Evolutionary conservation across 2,329 filamentous ascomycete species (phyloP).

Genomic region (Penicillium sp.): DNA sequence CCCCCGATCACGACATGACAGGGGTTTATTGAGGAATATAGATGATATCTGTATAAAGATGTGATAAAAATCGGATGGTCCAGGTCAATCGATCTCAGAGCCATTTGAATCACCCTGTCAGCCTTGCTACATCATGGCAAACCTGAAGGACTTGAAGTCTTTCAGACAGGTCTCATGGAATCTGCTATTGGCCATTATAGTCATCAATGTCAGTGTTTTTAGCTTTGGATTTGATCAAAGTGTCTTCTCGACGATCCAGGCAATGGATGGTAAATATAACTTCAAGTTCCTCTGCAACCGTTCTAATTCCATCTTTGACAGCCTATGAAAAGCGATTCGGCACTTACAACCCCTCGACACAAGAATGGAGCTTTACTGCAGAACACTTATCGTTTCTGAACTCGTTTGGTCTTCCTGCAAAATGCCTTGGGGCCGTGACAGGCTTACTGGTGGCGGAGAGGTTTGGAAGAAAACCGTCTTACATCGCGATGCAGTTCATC

Average conservation of each 20-base stretch:
- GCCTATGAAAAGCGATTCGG: background rate
- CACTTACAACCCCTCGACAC: background rate
- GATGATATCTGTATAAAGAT: background rate
- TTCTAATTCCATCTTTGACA: background rate
- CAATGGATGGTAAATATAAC: slow-evolving; percentile 4
- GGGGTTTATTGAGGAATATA: background rate
- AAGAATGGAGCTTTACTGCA: slow-evolving; percentile 4
- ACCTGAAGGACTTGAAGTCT: background rate
- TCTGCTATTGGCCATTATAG: background rate
- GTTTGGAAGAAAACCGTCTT: slow-evolving; percentile 5
- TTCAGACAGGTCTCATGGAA: slow-evolving; percentile 1
- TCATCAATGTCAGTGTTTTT: slow-evolving; percentile 3
- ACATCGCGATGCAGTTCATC: slow-evolving; percentile 10
- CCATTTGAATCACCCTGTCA: background rate
- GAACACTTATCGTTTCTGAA: slow-evolving; percentile 9
- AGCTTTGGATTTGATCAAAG: slow-evolving; percentile 8
- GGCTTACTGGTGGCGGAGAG: slow-evolving; percentile 5
- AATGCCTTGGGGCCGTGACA: background rate
- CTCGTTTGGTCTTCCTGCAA: slow-evolving; percentile 6
- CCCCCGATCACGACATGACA: background rate
- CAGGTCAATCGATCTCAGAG: background rate
- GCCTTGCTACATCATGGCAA: background rate
- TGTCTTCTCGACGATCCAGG: slow-evolving; percentile 5
- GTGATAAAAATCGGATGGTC: background rate
- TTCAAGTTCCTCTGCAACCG: background rate